Percentiles rank a stretch among this genome's conserved stretches.
These are phyloP conservation scores for Aspergillus brasiliensis DNA, from an alignment of 2,329 filamentous ascomycete genomes.

Conservation along the genomic window DNA sequence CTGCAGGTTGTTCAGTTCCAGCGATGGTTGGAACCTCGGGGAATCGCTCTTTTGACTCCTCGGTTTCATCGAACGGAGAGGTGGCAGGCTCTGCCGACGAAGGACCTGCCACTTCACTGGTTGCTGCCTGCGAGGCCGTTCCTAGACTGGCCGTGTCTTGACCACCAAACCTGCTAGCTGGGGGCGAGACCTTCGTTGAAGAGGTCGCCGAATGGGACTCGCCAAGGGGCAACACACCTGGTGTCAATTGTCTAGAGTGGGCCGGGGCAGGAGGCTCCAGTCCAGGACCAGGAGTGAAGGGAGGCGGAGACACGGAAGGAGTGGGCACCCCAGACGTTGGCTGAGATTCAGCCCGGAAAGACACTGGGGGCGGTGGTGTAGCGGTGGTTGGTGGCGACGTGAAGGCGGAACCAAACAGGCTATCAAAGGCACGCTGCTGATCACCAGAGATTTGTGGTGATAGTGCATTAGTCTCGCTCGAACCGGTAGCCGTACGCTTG, in stretches of 20 bases:
- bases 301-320: slow-evolving; percentile 63
- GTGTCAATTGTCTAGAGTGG: slow-evolving; percentile 75
- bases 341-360: slow-evolving; percentile 61
- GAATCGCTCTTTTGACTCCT: slow-evolving; percentile 23
- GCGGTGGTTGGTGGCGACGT: slow-evolving; percentile 43
- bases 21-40: slow-evolving; percentile 21
- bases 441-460: slow-evolving; percentile 47
- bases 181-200: slow-evolving; percentile 75
- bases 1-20: slow-evolving; percentile 19
- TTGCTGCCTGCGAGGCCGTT: slow-evolving; percentile 45
- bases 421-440: slow-evolving; percentile 75
- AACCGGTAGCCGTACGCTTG: slow-evolving; percentile 58
- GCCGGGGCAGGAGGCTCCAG: slow-evolving; percentile 61
- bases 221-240: slow-evolving; percentile 72
- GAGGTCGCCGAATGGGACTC: slow-evolving; percentile 71
- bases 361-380: slow-evolving; percentile 56
- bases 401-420: slow-evolving; percentile 76
- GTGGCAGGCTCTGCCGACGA: slow-evolving; percentile 17
- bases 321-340: slow-evolving; percentile 56
- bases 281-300: slow-evolving; percentile 25
- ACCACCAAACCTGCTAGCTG: slow-evolving; percentile 64
- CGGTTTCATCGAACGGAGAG: slow-evolving; percentile 40
- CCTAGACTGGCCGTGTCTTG: slow-evolving; percentile 50
- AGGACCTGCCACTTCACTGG: slow-evolving; percentile 39
- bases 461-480: slow-evolving; percentile 51